These are phyloP conservation scores for Kalaharituber pfeilii DNA, from an alignment of 2,329 filamentous ascomycete genomes.

Conservation along the genomic window DNA sequence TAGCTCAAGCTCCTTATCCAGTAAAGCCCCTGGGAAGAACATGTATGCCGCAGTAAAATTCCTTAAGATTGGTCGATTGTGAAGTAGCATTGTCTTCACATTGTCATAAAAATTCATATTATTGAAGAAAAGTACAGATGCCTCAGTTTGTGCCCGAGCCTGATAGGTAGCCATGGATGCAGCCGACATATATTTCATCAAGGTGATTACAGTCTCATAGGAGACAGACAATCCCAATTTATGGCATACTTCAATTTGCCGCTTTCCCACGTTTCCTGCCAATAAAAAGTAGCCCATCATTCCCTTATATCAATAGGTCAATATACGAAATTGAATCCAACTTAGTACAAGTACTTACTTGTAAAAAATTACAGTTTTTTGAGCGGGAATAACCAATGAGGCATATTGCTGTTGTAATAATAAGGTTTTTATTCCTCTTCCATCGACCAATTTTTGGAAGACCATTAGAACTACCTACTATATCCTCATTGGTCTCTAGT, in stretches of 20 bases:
- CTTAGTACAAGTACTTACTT: too few relatives aligned
- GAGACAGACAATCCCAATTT: background rate
- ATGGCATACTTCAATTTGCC: background rate
- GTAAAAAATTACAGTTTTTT: too few relatives aligned
- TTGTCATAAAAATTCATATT: background rate
- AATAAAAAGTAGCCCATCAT: background rate
- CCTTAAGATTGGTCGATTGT: background rate
- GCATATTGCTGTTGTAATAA: too few relatives aligned
- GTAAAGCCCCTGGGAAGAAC: too few relatives aligned
- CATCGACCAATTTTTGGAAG: too few relatives aligned
- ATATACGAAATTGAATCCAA: too few relatives aligned
- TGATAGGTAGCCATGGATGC: background rate
- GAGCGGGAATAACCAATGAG: too few relatives aligned
- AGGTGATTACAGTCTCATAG: background rate
- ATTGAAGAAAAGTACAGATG: background rate
- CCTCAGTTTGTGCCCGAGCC: background rate
- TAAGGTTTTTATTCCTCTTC: too few relatives aligned
- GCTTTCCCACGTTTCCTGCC: background rate
- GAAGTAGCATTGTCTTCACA: background rate
- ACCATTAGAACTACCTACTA: too few relatives aligned
- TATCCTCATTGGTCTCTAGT: too few relatives aligned
- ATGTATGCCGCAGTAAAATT: background rate
- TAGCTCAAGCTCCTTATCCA: background rate
- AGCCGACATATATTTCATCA: background rate
- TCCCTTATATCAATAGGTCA: background rate